These are phyloP conservation scores for Cryptococcus wingfieldii DNA, from an alignment of 1,284 basidiomycete species.

Conservation along the genomic window DNA sequence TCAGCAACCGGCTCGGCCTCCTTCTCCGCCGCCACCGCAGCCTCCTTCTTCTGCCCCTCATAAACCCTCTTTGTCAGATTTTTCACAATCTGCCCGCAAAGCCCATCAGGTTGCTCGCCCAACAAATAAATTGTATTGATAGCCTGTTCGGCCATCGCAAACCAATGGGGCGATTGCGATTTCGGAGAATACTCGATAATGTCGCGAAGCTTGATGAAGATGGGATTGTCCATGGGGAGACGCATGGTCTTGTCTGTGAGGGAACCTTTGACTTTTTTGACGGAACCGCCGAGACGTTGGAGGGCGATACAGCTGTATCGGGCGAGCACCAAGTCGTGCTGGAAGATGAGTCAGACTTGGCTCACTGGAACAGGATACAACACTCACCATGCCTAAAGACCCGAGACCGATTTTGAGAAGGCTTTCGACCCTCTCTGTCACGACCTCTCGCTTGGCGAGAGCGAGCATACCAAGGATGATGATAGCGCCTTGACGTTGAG, in stretches of 20 bases:
- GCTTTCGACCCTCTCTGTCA: slow-evolving; percentile 81
- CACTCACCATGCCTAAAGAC: slow-evolving; percentile 66
- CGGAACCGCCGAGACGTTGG: slow-evolving; percentile 86
- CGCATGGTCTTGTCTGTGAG: slow-evolving; percentile 81
- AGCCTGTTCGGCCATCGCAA: slow-evolving; percentile 91
- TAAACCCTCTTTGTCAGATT: slow-evolving; percentile 74
- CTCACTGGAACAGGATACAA: neutral
- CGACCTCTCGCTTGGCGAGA: slow-evolving; percentile 72
- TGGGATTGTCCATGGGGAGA: slow-evolving; percentile 78
- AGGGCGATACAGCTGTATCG: slow-evolving; percentile 91
- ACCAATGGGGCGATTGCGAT: slow-evolving; percentile 87
- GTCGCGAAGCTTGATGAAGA: slow-evolving; percentile 79
- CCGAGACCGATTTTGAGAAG: slow-evolving; percentile 88
- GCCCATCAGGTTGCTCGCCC: slow-evolving; percentile 84
- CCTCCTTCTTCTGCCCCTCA: slow-evolving; percentile 11
- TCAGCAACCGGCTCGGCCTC: neutral
- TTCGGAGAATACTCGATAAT: slow-evolving; percentile 70
- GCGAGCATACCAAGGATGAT: slow-evolving; percentile 96
- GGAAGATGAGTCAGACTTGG: neutral
- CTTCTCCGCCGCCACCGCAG: slow-evolving; percentile 4
- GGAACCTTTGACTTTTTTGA: slow-evolving; percentile 96
- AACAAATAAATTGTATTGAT: slow-evolving; percentile 94
- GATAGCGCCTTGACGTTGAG: slow-evolving; percentile 86
- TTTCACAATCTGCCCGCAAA: slow-evolving; percentile 79
- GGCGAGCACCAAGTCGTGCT: slow-evolving; percentile 84